Evolutionary conservation across 1,284 basidiomycete species (phyloP), one percentile per base, ranked within the genome.

Genomic region (Boletus mariae): DNA sequence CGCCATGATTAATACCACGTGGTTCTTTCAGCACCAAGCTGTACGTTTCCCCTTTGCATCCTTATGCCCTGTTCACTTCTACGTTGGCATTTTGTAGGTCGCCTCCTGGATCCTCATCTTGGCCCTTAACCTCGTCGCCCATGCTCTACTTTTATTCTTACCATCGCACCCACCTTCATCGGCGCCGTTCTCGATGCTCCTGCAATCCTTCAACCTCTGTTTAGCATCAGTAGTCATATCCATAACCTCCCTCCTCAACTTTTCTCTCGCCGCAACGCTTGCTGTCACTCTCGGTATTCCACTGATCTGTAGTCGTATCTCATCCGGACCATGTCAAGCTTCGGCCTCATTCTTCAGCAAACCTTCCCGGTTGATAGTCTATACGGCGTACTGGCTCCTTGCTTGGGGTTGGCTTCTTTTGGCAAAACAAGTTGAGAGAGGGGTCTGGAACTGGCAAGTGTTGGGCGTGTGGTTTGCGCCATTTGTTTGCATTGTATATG

Each of bases 161-260:
- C 59, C 61, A 7, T 35, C 54, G 17, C 49, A 66, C 8, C 38
- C 56, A 32, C 53, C 57, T 8, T 65, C 55, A 26, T 55, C 57
- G 1, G 77, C 75, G 15, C 73, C 83, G 1, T 60, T 79, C 23
- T 73, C 77, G 41, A 60, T 69, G 35, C 68, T 87, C n/a, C 73
- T 93, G 34, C 85, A 89, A 60, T 75, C 88, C 2, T 71, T 90
- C 59, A 85, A 85, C 64, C 76, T 93, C 47, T 85, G 94, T 69
- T 69, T 90, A 47, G 80, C 89, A 45, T 92, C 92, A 13, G 86
- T 91, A 5, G 76, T 94, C 53, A 84, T 96, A 60, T 92, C 92
- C 25, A 83, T 91, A 45, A 85, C 84, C 17, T 87, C 91, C 5
- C 85, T 95, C 55, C 83, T 95, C 64, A 97, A 96, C 70, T 95